phyloP scores from a whole-genome alignment of 495 filamentous ascomycete genomes.

The Penicillium waksmanii region DNA sequence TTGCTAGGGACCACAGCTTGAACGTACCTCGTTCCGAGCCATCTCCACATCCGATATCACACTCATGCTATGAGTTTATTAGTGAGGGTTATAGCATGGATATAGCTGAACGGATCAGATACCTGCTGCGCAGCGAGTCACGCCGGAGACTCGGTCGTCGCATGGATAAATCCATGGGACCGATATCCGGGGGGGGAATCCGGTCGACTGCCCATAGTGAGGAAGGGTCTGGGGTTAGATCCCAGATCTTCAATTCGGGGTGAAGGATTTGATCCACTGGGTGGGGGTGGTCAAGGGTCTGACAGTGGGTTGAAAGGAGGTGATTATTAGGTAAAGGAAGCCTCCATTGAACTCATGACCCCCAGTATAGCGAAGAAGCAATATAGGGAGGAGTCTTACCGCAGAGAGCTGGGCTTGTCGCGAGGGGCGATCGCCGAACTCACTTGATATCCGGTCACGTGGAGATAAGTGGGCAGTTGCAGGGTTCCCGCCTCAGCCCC shows the following conservation, averaged over 20 bases:
- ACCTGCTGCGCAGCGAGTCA: slow-evolving; percentile 78
- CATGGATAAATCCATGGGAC: slow-evolving; percentile 28
- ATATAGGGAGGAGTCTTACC: slow-evolving; percentile 1
- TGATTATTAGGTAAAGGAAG: not conserved
- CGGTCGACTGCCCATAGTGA: slow-evolving; percentile 28
- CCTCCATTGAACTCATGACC: not conserved
- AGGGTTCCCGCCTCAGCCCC: not conserved
- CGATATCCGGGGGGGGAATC: slow-evolving; percentile 25
- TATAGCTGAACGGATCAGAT: slow-evolving; percentile 3
- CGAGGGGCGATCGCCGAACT: not conserved
- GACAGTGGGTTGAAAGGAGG: not conserved
- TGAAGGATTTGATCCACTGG: not conserved
- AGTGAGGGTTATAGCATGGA: slow-evolving; percentile 16
- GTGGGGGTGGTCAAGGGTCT: not conserved
- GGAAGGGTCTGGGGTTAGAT: not conserved
- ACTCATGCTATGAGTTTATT: slow-evolving; percentile 57
- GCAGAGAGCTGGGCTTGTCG: not conserved
- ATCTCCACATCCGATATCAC: slow-evolving; percentile 97
- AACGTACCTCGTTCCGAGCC: slow-evolving; percentile 86
- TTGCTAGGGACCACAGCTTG: not conserved
- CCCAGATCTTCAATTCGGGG: not conserved
- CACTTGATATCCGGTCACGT: not conserved
- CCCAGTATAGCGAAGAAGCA: not conserved
- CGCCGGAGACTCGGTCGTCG: slow-evolving; percentile 50
- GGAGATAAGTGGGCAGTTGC: not conserved